Conservation (phyloP, 2,329 filamentous ascomycete genomes). For the Hortaea werneckii region DNA sequence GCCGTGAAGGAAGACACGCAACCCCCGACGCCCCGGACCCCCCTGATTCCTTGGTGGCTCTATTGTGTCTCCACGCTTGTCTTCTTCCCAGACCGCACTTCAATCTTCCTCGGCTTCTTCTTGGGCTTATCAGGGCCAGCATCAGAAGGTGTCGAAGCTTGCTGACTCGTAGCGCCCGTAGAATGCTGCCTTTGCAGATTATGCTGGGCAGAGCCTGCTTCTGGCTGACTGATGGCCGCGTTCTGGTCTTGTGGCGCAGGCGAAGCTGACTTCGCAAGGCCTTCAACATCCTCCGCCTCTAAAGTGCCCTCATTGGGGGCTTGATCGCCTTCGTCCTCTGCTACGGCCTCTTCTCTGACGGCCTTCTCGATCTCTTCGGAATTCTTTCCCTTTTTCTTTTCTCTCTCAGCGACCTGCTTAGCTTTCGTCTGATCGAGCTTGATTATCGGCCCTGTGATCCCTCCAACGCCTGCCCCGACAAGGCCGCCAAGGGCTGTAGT, state of each 20-base stretch:
- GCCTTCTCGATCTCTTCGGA: constrained; percentile 6
- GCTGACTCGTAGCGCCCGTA: neutral
- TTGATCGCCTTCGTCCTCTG: constrained; percentile 1
- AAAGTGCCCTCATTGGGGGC: neutral
- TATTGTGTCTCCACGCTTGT: neutral
- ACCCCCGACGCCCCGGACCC: no score
- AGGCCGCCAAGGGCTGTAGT: constrained; percentile 30
- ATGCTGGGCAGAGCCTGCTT: constrained; percentile 2
- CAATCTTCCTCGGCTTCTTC: constrained; percentile 9
- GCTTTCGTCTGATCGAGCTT: constrained; percentile 24
- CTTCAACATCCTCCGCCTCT: neutral
- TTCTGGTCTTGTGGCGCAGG: neutral
- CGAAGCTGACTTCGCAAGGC: neutral
- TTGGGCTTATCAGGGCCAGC: neutral
- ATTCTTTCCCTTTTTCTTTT: constrained; percentile 14
- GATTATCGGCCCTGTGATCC: constrained; percentile 34
- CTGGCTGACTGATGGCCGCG: constrained; percentile 1
- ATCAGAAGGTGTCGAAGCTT: neutral
- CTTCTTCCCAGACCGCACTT: constrained; percentile 5
- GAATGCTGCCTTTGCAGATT: constrained; percentile 4
- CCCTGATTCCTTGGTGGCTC: no score
- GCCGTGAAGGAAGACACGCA: no score
- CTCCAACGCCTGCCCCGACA: constrained; percentile 32
- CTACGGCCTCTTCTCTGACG: constrained; percentile 4
- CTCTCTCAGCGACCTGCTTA: constrained; percentile 15